Evolutionary conservation across 2,329 filamentous ascomycete species (phyloP), one percentile per base, ranked within the genome.

Genomic region (Alternaria sp.): DNA sequence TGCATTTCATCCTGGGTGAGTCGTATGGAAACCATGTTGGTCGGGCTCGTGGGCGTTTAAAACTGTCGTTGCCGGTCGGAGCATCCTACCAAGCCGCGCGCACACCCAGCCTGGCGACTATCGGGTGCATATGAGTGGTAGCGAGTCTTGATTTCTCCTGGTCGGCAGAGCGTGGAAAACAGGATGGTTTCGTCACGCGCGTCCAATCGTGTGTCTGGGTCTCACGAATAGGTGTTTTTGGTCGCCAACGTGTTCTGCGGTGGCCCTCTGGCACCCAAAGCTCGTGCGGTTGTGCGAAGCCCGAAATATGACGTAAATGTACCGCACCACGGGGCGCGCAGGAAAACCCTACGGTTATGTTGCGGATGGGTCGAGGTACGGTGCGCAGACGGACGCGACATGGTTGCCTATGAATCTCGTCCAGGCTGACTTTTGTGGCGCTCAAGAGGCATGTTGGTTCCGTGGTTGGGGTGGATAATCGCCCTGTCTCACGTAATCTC

Each of bases 401-500:
- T 52, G 36, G 49, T 40, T 52, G 49, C 28, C 30, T 52, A 52
- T 21, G 19, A 36, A 28, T 28, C 45, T 30, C 46, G 28, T 12
- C 28, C 45, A 60, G 55, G 50, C 44, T 63, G 36, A 49, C 44
- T 60, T 60, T 59, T 60, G 61, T 63, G 61, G 61, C 61, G 61
- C 61, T 49, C 36, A 28, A 51, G 51, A 47, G 57, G 57, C 50
- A 55, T 44, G 23, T 49, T 50, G 43, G 46, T 25, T 45, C 57
- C 23, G 56, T 62, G 59, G 55, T 59, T 46, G 54, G 36, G 43
- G 51, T 64, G 32, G 43, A 57, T 52, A 10, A 47, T 36, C 19
- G 25, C 54, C 55, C 54, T 64, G 57, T 52, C 60, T 69, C 56
- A 68, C 63, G 63, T 69, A 68, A 69, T 62, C 50, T 36, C 11